Conservation (phyloP, 164 flowering plant genomes). For the Echeveria elegans region DNA sequence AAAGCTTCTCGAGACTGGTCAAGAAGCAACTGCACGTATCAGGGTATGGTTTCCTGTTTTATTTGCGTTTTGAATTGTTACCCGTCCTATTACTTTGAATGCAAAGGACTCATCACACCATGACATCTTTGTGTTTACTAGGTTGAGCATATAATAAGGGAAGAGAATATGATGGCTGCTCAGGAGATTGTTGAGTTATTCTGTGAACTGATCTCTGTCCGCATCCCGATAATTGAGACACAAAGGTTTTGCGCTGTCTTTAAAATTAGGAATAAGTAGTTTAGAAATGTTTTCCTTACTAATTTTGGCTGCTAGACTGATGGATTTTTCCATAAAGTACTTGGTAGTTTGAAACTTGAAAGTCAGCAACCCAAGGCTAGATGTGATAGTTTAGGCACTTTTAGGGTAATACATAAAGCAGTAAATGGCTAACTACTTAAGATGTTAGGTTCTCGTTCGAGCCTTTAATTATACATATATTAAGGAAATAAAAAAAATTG, state of each 20-base stretch:
- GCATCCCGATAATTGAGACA: constrained; percentile 90
- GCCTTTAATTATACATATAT: not conserved
- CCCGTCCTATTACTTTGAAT: not conserved
- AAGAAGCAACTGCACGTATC: constrained; percentile 95
- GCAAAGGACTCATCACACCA: not conserved
- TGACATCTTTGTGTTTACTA: constrained; percentile 15
- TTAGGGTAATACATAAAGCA: not conserved
- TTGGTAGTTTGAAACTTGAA: not conserved
- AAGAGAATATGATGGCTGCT: constrained; percentile 98
- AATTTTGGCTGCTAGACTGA: not conserved
- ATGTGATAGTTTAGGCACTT: not conserved
- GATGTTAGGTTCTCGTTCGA: not conserved
- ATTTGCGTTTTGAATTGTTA: not conserved
- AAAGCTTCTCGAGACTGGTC: constrained; percentile 87
- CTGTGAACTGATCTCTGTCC: constrained; percentile 85
- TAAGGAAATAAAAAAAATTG: too few species aligned
- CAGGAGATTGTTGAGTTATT: constrained; percentile 91
- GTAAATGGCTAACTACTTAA: not conserved
- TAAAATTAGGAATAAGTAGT: not conserved
- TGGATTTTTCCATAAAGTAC: not conserved
- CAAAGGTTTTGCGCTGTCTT: constrained; percentile 49
- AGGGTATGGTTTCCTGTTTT: constrained; percentile 33
- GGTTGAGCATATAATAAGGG: constrained; percentile 97
- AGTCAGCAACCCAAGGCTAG: not conserved
- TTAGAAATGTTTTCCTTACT: not conserved